Conservation (phyloP, 805 yeast species). For the Kodamaea sagamina region DNA sequence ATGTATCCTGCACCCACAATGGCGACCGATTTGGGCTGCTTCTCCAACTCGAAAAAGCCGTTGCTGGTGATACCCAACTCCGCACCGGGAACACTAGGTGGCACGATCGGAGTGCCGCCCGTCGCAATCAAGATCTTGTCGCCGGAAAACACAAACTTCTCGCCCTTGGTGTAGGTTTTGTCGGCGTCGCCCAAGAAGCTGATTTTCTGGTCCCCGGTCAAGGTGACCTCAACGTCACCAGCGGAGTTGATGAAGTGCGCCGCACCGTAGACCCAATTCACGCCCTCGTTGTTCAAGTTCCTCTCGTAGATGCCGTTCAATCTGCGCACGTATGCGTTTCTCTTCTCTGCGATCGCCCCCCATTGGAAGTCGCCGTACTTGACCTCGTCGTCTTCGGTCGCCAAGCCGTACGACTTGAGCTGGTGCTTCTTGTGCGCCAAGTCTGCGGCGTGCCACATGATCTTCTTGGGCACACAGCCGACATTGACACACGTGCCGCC, state of each 20-base stretch:
- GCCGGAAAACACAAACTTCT: constrained; percentile 66
- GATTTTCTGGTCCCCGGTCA: constrained; percentile 43
- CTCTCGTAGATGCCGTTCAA: constrained; percentile 92
- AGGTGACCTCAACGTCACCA: constrained; percentile 76
- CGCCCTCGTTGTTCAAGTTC: constrained; percentile 85
- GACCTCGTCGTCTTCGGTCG: constrained; percentile 54
- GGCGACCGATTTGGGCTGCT: constrained; percentile 90
- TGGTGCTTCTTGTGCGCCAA: constrained; percentile 73
- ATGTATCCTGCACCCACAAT: constrained; percentile 98
- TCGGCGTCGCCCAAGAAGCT: constrained; percentile 31
- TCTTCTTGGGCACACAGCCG: constrained; percentile 98
- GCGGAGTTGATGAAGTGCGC: constrained; percentile 67
- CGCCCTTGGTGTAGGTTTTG: constrained; percentile 46
- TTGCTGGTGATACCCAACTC: constrained; percentile 86
- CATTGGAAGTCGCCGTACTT: constrained; percentile 67
- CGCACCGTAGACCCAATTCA: constrained; percentile 82
- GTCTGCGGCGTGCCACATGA: constrained; percentile 98
- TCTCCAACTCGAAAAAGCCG: constrained; percentile 79
- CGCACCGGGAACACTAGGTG: constrained; percentile 72
- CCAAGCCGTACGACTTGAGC: constrained; percentile 82
- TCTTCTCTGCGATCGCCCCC: constrained; percentile 76
- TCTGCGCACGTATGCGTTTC: constrained; percentile 88
- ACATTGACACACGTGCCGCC: constrained; percentile 99
- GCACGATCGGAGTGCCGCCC: constrained; percentile 83
- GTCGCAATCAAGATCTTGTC: constrained; percentile 87